phyloP scores from a whole-genome alignment of 2,329 filamentous ascomycete genomes.

The Claviceps sp. region DNA sequence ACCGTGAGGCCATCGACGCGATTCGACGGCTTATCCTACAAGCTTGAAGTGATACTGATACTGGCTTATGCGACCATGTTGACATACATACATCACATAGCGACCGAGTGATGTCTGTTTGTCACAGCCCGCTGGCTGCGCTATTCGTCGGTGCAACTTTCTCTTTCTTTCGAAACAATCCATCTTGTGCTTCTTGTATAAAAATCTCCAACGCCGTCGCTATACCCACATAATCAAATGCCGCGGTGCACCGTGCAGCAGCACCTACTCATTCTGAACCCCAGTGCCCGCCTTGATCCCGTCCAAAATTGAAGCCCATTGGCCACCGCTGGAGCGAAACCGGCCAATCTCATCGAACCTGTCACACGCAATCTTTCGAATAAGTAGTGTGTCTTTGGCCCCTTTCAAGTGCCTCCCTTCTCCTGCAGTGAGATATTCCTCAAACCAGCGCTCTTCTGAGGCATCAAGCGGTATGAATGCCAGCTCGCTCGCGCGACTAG shows the following conservation, averaged over 20 bases:
- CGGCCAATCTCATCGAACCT: slow-evolving; percentile 36
- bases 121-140: too few relatives aligned
- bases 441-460: slow-evolving; percentile 62
- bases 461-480: slow-evolving; percentile 58
- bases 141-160: too few relatives aligned
- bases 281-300: slow-evolving; percentile 34
- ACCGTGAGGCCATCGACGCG: too few relatives aligned
- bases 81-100: slow-evolving; percentile 1
- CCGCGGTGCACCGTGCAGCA: not conserved
- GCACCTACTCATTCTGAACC: slow-evolving; percentile 16
- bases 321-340: slow-evolving; percentile 27
- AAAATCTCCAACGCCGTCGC: not conserved
- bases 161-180: too few relatives aligned
- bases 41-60: not conserved
- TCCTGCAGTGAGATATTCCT: slow-evolving; percentile 50
- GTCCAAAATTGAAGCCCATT: slow-evolving; percentile 37
- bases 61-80: not conserved
- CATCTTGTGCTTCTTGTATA: not conserved
- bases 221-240: not conserved
- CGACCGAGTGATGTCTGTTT: not conserved
- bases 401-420: slow-evolving; percentile 50
- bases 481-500: slow-evolving; percentile 51
- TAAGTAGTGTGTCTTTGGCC: slow-evolving; percentile 60
- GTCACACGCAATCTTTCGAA: slow-evolving; percentile 58
- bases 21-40: too few relatives aligned